These are phyloP conservation scores for Trametes polyzona DNA, from an alignment of 1,284 basidiomycete species.

Conservation along the genomic window DNA sequence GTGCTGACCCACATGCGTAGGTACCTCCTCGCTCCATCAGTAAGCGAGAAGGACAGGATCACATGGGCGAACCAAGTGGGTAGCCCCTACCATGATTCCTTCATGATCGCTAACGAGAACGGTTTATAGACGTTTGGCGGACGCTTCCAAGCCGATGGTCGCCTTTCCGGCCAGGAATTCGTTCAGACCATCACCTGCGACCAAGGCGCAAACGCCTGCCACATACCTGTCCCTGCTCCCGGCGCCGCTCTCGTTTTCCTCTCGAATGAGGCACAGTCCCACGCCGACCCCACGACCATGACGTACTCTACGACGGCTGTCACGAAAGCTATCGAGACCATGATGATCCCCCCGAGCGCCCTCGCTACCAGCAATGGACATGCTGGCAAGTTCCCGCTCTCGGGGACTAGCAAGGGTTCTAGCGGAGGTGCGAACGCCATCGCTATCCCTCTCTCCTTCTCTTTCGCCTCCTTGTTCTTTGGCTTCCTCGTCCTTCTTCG, in stretches of 20 bases:
- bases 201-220: constrained; percentile 43
- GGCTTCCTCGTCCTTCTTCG: not conserved
- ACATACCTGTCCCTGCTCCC: constrained; percentile 54
- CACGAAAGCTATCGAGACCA: constrained; percentile 32
- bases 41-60: constrained; percentile 68
- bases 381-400: constrained; percentile 24
- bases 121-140: constrained; percentile 64
- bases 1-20: constrained; percentile 30
- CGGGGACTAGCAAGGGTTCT: constrained; percentile 40
- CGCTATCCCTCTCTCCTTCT: not conserved
- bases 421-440: constrained; percentile 19
- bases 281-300: constrained; percentile 37
- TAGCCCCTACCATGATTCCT: not conserved
- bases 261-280: constrained; percentile 39
- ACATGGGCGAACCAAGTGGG: constrained; percentile 62
- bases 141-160: constrained; percentile 59
- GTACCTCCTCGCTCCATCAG: constrained; percentile 54
- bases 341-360: constrained; percentile 35
- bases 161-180: constrained; percentile 43
- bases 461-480: not conserved
- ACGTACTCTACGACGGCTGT: constrained; percentile 45
- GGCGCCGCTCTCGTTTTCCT: constrained; percentile 61
- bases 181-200: constrained; percentile 49
- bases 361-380: constrained; percentile 40
- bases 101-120: not conserved